These are phyloP conservation scores for Stylosanthes scabra DNA, from an alignment of 331 rosid species.

Conservation along the genomic window DNA sequence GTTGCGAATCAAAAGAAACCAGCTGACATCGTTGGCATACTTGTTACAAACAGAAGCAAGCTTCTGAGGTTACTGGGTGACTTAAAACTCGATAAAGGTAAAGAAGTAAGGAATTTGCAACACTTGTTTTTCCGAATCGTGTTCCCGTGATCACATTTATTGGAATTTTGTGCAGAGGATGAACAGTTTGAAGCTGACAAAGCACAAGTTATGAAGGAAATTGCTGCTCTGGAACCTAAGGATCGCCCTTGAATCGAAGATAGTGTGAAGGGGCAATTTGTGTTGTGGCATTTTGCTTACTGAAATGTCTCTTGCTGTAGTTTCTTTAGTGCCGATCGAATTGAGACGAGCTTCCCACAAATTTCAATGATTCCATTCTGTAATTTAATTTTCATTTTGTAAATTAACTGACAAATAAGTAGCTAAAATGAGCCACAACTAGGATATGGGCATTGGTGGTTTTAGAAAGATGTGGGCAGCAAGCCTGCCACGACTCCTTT, in stretches of 20 bases:
- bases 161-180: slow-evolving; percentile 64
- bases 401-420: slow-evolving; percentile 60
- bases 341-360: slow-evolving; percentile 8
- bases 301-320: slow-evolving; percentile 37
- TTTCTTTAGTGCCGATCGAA: slow-evolving; percentile 34
- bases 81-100: slow-evolving; percentile 81
- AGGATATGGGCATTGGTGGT: slow-evolving; percentile 21
- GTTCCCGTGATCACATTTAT: slow-evolving; percentile 22
- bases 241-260: slow-evolving; percentile 39
- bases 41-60: slow-evolving; percentile 79
- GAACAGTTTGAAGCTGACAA: slow-evolving; percentile 95
- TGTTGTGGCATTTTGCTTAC: neutral
- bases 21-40: slow-evolving; percentile 71
- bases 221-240: slow-evolving; percentile 75
- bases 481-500: neutral
- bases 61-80: slow-evolving; percentile 79
- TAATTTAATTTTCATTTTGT: slow-evolving; percentile 40
- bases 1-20: slow-evolving; percentile 89
- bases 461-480: slow-evolving; percentile 18
- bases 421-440: slow-evolving; percentile 34
- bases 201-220: slow-evolving; percentile 88
- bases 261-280: slow-evolving; percentile 31
- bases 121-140: slow-evolving; percentile 22
- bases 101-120: neutral
- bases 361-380: slow-evolving; percentile 32